Evolutionary conservation across 805 yeast species (phyloP), one percentile per base, ranked within the genome.

Genomic region (Vanderwaltozyma verrucispora): DNA sequence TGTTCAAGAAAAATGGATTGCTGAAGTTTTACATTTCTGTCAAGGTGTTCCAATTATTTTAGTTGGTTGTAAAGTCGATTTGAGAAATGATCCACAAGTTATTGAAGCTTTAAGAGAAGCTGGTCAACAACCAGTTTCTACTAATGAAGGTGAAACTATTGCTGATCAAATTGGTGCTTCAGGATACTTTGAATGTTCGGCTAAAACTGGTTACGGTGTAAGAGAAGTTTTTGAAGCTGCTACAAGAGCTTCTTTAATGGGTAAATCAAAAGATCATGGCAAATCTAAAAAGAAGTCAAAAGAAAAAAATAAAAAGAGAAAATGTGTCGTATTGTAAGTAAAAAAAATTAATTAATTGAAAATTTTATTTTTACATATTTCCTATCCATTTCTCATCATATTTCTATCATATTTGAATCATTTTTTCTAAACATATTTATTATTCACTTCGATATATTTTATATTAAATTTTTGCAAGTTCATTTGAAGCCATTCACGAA

Each of bases 1-100:
- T 64, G 95, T 87, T 47, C 89, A 85, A 67, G 95, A 86, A 65
- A 87, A 86, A 68, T 87, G 96, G 95, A 84, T 85, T 54, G 77
- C 92, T 32, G 96, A 87, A 66, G 95, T 87, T 37, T 64, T 82
- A 58, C 95, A 86, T 63, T 86, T 86, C 75, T 87, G 96, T 66
- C 94, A 80, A 54, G 92, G 89, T 61, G 87, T 86, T 38, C 95
- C 95, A 55, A 84, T 86, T 62, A 81, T 87, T 50, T 70, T 87
- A 40, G 95, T 86, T 51, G 96, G 95, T 51, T 85, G 95, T 69
- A 87, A 87, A 68, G 74, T 75, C 49, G 96, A 87, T 67, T 71
- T 87, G 56, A 80, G 95, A 68, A 74, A 80, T 59, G 94, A 86
- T 62, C 77, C 77, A 43, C 70, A 73, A 54, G 80, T 88, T 32